Percentiles rank a stretch among this genome's conserved stretches.
Evolutionary conservation across 495 filamentous ascomycete genomes (phyloP).

Genomic region (Pseudevernia furfuracea): DNA sequence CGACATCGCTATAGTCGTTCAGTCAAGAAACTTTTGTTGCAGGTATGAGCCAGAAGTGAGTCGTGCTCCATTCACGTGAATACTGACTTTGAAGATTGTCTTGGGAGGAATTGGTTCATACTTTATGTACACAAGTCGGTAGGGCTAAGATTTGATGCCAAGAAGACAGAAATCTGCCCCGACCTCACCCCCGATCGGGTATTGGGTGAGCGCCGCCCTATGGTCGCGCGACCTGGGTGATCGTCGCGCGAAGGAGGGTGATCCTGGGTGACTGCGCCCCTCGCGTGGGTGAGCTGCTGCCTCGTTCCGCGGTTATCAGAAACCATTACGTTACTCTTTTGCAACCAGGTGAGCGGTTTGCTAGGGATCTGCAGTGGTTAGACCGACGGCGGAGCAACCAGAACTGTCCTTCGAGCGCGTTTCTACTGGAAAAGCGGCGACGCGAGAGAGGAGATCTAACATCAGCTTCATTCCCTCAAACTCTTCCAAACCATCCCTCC

Average conservation of each 20-base stretch:
- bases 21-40: background rate
- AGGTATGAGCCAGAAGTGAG: background rate
- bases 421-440: background rate
- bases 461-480: background rate
- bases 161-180: background rate
- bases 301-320: background rate
- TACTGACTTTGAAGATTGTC: background rate
- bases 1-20: constrained; percentile 54
- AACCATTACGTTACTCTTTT: background rate
- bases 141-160: background rate
- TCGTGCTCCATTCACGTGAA: background rate
- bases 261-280: background rate
- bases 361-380: background rate
- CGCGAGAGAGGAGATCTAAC: background rate
- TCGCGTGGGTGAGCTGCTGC: background rate
- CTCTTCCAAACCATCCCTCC: no score
- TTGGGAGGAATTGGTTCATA: background rate
- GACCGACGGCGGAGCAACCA: no score
- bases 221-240: no score
- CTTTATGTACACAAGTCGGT: background rate
- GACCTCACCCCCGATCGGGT: no score
- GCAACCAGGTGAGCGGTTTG: background rate
- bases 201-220: no score
- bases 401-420: background rate
- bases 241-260: no score